Evolutionary conservation across 2,329 filamentous ascomycete genomes (phyloP).

Genomic region (Dactylellina leptospora): DNA sequence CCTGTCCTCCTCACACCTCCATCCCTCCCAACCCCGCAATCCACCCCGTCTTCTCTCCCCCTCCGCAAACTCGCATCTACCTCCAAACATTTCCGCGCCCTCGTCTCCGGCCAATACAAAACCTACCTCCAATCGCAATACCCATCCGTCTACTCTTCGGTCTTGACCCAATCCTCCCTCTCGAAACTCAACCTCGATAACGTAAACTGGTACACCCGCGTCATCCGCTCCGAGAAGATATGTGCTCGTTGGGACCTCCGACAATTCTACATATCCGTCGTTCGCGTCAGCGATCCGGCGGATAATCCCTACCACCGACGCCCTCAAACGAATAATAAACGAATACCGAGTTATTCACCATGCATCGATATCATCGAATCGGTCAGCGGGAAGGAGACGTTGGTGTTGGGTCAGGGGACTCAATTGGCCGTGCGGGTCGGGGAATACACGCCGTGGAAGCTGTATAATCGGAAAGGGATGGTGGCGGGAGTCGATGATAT

Average conservation of each 20-base stretch:
- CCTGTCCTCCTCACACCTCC: conserved; percentile 11
- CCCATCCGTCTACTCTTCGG: conserved; percentile 21
- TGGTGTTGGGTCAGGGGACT: conserved; percentile 25
- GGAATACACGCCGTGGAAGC: conserved; percentile 21
- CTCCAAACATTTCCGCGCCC: conserved; percentile 22
- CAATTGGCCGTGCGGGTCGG: conserved; percentile 20
- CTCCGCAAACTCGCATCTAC: conserved; percentile 20
- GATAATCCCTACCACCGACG: not conserved
- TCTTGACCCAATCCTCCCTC: not conserved
- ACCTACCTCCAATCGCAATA: conserved; percentile 43
- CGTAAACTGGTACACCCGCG: conserved; percentile 23
- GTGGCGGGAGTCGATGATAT: conserved; percentile 19
- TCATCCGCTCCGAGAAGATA: conserved; percentile 21
- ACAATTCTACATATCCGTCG: conserved; percentile 24
- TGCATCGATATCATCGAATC: conserved; percentile 22
- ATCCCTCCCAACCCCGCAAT: not conserved
- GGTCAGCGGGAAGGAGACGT: conserved; percentile 16
- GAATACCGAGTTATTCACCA: conserved; percentile 2
- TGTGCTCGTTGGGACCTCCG: conserved; percentile 25
- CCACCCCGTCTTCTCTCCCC: conserved; percentile 7
- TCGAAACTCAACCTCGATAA: not conserved
- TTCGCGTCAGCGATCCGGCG: not conserved
- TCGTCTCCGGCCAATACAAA: conserved; percentile 34
- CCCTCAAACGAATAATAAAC: conserved; percentile 8
- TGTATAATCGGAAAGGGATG: conserved; percentile 20